These are phyloP conservation scores for Exserohilum rostratum DNA, from an alignment of 2,329 filamentous ascomycete species.

Conservation along the genomic window DNA sequence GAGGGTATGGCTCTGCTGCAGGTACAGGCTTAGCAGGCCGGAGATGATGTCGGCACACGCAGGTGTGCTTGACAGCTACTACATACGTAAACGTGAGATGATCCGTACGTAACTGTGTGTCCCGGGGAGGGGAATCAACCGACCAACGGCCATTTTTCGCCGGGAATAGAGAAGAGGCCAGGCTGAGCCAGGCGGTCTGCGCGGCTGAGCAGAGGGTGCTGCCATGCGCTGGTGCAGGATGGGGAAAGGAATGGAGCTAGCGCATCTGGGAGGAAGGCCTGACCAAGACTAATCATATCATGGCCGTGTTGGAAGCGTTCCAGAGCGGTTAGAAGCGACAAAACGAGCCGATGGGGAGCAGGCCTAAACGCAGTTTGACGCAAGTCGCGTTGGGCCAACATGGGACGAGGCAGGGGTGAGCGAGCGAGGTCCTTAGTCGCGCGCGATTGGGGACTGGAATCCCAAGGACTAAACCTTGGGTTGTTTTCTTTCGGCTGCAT, in stretches of 20 bases:
- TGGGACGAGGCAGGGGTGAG: constrained; percentile 34
- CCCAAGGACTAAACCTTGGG: constrained; percentile 16
- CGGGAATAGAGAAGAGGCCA: constrained; percentile 12
- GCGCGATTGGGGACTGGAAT: constrained; percentile 18
- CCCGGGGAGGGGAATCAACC: constrained; percentile 8
- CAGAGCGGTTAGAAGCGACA: constrained; percentile 33
- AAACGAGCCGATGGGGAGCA: constrained; percentile 23
- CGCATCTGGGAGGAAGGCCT: constrained; percentile 4
- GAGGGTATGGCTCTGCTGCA: constrained; percentile 34
- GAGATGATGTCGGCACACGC: constrained; percentile 6
- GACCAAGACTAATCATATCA: constrained; percentile 18
- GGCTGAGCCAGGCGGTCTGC: constrained; percentile 14
- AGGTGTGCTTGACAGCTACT: neutral
- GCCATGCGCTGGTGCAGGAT: constrained; percentile 4
- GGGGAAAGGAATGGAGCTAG: constrained; percentile 12
- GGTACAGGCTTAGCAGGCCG: constrained; percentile 31
- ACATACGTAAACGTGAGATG: constrained; percentile 12
- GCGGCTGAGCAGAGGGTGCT: constrained; percentile 8
- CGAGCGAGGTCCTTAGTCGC: constrained; percentile 26
- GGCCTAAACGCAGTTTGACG: constrained; percentile 42
- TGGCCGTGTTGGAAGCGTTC: constrained; percentile 20
- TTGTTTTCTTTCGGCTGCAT: constrained; percentile 23
- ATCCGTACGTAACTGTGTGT: constrained; percentile 11
- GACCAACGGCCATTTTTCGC: constrained; percentile 14
- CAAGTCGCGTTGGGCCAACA: constrained; percentile 33